Conservation (phyloP, 768 basidiomycete species). For the Suillus discolor region DNA sequence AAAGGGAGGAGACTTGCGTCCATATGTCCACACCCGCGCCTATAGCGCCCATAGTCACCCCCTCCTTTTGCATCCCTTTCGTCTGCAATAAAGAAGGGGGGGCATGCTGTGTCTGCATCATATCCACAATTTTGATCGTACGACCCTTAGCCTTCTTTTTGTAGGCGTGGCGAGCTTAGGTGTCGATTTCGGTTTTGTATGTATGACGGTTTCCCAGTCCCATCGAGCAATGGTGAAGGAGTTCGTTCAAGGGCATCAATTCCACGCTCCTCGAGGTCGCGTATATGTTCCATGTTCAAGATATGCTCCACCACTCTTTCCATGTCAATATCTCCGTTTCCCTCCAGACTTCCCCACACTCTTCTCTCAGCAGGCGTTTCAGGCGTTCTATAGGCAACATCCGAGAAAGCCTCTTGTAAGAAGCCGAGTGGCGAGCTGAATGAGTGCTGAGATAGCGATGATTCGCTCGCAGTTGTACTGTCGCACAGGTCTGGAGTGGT, state of each 20-base stretch:
- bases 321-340: conserved; percentile 55
- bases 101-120: conserved; percentile 64
- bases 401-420: conserved; percentile 67
- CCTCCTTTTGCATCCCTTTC: neutral
- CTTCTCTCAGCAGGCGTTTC: conserved; percentile 47
- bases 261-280: conserved; percentile 71
- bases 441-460: conserved; percentile 47
- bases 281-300: conserved; percentile 59
- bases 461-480: conserved; percentile 40
- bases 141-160: conserved; percentile 38
- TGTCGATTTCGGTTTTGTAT: conserved; percentile 20
- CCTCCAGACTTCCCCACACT: conserved; percentile 23
- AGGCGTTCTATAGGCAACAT: conserved; percentile 51
- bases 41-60: conserved; percentile 19
- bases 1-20: conserved; percentile 72
- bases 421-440: conserved; percentile 71
- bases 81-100: conserved; percentile 19
- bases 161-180: conserved; percentile 10
- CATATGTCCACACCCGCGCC: conserved; percentile 58
- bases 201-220: conserved; percentile 1
- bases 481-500: conserved; percentile 47
- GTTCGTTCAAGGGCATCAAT: conserved; percentile 37
- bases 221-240: conserved; percentile 4
- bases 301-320: conserved; percentile 66
- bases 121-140: conserved; percentile 59